phyloP scores from a whole-genome alignment of 768 basidiomycete genomes.

The Boletus sp. region DNA sequence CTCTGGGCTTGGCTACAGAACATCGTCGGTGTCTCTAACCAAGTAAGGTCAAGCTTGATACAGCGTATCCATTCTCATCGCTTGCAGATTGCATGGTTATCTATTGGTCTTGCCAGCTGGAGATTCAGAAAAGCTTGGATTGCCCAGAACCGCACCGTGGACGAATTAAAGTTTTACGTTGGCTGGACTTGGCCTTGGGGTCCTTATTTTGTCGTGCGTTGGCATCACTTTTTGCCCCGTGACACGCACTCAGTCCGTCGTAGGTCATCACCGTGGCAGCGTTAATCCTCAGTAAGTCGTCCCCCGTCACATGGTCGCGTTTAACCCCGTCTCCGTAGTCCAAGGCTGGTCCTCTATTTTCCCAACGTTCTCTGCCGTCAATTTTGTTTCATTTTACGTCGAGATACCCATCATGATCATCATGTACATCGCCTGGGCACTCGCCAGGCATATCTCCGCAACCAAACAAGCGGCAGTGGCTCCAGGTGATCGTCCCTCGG shows the following conservation, averaged over 20 bases:
- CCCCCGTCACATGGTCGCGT: background rate
- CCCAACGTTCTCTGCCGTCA: conserved; percentile 58
- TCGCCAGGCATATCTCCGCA: conserved; percentile 32
- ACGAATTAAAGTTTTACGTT: conserved; percentile 74
- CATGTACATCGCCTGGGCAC: conserved; percentile 63
- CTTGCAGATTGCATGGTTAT: conserved; percentile 79
- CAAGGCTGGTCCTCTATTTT: conserved; percentile 87
- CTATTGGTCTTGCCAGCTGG: conserved; percentile 82
- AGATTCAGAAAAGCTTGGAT: conserved; percentile 80
- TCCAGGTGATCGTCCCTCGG: conserved; percentile 1
- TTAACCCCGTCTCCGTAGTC: conserved; percentile 40
- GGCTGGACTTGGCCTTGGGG: conserved; percentile 86
- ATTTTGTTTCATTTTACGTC: conserved; percentile 79
- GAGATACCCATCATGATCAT: conserved; percentile 71
- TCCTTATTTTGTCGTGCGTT: conserved; percentile 71
- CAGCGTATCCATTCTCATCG: background rate
- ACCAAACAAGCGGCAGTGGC: background rate
- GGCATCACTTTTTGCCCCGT: background rate
- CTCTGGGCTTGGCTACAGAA: conserved; percentile 87
- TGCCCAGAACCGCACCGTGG: conserved; percentile 60
- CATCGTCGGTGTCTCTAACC: conserved; percentile 86
- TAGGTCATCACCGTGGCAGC: conserved; percentile 52
- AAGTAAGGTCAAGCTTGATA: conserved; percentile 40
- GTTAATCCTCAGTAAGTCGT: conserved; percentile 60
- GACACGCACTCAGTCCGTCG: background rate